Evolutionary conservation across 495 filamentous ascomycete genomes (phyloP).

Genomic region (Astrothelium macrocarpum): DNA sequence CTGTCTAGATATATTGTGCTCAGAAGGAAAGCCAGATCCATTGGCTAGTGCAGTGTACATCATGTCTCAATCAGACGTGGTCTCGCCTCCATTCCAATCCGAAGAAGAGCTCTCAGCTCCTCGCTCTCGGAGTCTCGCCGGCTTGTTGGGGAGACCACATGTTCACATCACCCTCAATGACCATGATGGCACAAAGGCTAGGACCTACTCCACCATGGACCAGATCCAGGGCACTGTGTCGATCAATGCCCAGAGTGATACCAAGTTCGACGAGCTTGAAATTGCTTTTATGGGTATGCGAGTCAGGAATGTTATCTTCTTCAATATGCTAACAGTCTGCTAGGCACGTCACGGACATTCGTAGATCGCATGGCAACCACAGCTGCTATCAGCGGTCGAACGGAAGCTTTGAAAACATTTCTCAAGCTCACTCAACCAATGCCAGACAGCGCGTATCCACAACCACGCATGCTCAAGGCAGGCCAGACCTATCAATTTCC

Average conservation of each 20-base stretch:
- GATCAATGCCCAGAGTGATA: conserved; percentile 54
- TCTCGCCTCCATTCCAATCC: conserved; percentile 13
- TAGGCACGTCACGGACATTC: conserved; percentile 41
- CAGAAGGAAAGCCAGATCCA: background rate
- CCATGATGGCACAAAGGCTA: conserved; percentile 30
- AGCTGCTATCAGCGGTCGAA: conserved; percentile 39
- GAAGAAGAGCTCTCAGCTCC: conserved; percentile 1
- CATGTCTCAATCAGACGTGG: conserved; percentile 5
- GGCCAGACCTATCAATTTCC: conserved; percentile 62
- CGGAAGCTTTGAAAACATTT: conserved; percentile 53
- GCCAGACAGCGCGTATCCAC: conserved; percentile 55
- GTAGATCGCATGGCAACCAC: conserved; percentile 42
- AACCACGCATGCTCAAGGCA: conserved; percentile 55
- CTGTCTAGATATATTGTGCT: background rate
- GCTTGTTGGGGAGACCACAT: conserved; percentile 27
- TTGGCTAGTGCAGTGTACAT: no score
- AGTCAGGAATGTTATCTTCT: background rate
- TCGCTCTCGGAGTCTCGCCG: conserved; percentile 17
- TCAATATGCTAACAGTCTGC: background rate
- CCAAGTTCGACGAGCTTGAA: conserved; percentile 67
- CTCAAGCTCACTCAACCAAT: conserved; percentile 78
- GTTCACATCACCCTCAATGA: conserved; percentile 23
- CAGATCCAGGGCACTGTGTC: conserved; percentile 48
- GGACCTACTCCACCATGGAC: conserved; percentile 51
- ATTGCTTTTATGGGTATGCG: conserved; percentile 67